Percentiles rank a stretch among this genome's conserved stretches.
These are phyloP conservation scores for Sapria himalayana DNA, from an alignment of 345 rosid species.

Conservation along the genomic window DNA sequence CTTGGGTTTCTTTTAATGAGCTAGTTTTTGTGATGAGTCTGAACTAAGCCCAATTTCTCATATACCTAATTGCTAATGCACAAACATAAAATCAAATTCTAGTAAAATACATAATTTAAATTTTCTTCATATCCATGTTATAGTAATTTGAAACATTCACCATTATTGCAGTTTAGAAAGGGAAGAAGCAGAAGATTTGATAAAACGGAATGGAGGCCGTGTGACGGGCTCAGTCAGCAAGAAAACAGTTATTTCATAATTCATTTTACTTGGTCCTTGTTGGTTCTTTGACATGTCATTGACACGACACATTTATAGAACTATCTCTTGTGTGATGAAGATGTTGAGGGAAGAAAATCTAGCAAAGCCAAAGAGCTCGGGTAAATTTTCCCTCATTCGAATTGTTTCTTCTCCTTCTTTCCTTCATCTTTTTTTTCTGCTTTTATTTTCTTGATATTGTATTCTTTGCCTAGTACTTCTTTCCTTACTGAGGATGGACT, in stretches of 20 bases:
- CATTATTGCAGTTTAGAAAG: conserved; percentile 58
- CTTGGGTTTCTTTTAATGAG: too few relatives aligned
- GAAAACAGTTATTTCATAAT: conserved; percentile 44
- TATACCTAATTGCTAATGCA: too few relatives aligned
- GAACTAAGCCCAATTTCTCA: too few relatives aligned
- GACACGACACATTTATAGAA: conserved; percentile 32
- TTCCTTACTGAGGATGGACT: conserved; percentile 85
- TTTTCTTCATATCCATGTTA: background rate
- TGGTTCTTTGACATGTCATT: conserved; percentile 6
- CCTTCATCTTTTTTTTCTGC: conserved; percentile 3
- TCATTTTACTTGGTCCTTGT: conserved; percentile 7
- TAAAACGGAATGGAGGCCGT: conserved; percentile 88
- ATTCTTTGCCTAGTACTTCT: conserved; percentile 28
- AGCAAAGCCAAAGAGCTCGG: conserved; percentile 84
- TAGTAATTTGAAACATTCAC: conserved; percentile 5
- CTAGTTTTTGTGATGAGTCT: too few relatives aligned
- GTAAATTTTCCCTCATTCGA: conserved; percentile 21
- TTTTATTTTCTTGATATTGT: conserved; percentile 7
- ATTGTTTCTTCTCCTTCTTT: conserved; percentile 6
- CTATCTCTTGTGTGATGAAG: conserved; percentile 91
- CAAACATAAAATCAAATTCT: too few relatives aligned
- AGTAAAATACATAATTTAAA: too few relatives aligned
- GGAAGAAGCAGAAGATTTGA: conserved; percentile 95
- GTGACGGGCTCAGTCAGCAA: conserved; percentile 92
- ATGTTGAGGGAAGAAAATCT: conserved; percentile 81